These are phyloP conservation scores for Posidonia australis DNA, from an alignment of 106 monocot genomes.

Conservation along the genomic window DNA sequence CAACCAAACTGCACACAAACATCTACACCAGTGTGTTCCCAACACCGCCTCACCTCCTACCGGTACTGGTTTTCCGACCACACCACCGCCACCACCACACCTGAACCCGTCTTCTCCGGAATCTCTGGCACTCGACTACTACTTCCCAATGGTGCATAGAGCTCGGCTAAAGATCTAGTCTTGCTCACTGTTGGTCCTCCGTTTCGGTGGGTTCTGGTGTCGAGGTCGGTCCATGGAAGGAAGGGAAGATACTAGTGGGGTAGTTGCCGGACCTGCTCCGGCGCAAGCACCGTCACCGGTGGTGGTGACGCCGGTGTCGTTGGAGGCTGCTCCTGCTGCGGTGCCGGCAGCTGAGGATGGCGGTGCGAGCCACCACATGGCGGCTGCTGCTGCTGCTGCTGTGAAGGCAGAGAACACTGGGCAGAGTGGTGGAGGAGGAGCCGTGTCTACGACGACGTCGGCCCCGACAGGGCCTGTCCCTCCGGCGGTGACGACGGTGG, in stretches of 20 bases:
- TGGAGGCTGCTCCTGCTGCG: neutral
- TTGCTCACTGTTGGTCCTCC: neutral
- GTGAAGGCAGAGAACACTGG: neutral
- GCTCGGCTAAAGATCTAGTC: neutral
- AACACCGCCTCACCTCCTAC: neutral
- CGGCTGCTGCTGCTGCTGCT: neutral
- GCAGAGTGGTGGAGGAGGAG: neutral
- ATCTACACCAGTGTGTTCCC: neutral
- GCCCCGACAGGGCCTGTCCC: no score
- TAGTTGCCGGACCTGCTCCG: neutral
- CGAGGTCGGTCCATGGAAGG: slow-evolving; percentile 1
- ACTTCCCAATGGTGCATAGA: neutral
- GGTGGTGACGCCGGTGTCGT: neutral
- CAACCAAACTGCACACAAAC: neutral
- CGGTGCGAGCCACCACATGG: neutral
- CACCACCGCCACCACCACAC: no score
- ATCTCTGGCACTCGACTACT: neutral
- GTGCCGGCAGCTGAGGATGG: neutral
- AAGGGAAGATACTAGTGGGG: neutral
- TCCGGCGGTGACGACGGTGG: no score
- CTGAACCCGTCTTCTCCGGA: no score
- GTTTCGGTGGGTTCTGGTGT: neutral
- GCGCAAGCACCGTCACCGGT: neutral
- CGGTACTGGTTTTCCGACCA: neutral
- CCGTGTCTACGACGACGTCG: no score